Conservation (phyloP, 1,284 basidiomycete genomes). For the Puccinia triticina region DNA sequence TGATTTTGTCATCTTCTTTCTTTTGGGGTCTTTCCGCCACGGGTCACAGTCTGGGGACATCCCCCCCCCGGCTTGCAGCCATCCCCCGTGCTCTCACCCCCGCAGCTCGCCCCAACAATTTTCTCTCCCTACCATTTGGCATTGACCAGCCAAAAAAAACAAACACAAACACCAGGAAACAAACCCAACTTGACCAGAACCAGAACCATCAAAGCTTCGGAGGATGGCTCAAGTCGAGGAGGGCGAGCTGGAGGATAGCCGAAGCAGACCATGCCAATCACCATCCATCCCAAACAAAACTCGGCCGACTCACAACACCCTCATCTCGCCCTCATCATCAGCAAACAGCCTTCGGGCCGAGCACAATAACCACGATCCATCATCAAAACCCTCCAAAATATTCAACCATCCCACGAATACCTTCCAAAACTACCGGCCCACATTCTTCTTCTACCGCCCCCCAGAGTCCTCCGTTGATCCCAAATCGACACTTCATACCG, state of each 20-base stretch:
- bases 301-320: no score
- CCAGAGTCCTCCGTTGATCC: background rate
- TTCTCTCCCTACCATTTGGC: no score
- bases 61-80: no score
- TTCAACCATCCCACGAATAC: background rate
- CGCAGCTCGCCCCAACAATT: no score
- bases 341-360: background rate
- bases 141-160: no score
- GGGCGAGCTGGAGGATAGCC: constrained; percentile 9
- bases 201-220: background rate
- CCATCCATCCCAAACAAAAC: background rate
- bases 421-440: constrained; percentile 25
- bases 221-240: constrained; percentile 1
- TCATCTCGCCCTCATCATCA: no score
- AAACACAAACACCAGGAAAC: no score
- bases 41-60: no score
- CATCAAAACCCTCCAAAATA: background rate
- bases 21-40: no score
- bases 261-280: background rate
- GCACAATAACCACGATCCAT: background rate
- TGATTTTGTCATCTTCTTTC: no score
- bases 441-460: constrained; percentile 34
- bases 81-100: no score
- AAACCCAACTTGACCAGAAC: no score
- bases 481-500: background rate